Evolutionary conservation across 1,139 yeast species (phyloP).

Genomic region (Pichia sp.): DNA sequence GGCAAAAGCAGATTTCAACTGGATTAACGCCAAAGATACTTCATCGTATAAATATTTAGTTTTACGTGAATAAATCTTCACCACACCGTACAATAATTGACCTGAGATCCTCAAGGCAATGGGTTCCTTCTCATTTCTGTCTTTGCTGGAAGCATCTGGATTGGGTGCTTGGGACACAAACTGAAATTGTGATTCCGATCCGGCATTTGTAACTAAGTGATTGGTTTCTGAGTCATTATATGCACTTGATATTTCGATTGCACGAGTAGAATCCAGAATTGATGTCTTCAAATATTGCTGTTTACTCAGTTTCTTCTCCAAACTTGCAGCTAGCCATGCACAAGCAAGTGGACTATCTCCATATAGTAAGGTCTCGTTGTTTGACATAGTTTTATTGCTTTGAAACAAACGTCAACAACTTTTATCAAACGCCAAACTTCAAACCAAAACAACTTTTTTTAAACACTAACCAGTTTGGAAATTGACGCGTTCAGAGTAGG

Average conservation of each 20-base stretch:
- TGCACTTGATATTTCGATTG: conserved; percentile 26
- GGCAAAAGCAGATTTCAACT: conserved; percentile 66
- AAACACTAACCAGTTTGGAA: no score
- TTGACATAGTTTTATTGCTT: conserved; percentile 13
- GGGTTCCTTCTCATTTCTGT: conserved; percentile 29
- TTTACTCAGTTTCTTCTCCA: conserved; percentile 73
- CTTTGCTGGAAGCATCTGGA: not conserved
- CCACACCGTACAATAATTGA: conserved; percentile 81
- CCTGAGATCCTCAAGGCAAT: conserved; percentile 83
- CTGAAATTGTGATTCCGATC: conserved; percentile 6
- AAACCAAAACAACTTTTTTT: no score
- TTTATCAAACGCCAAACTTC: no score
- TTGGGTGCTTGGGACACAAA: conserved; percentile 4
- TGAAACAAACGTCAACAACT: not conserved
- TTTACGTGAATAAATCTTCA: conserved; percentile 78
- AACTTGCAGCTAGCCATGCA: conserved; percentile 90
- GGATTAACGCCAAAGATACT: conserved; percentile 68
- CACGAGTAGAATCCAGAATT: conserved; percentile 59
- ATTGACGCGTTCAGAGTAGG: no score
- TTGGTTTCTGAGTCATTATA: not conserved
- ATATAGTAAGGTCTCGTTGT: conserved; percentile 31
- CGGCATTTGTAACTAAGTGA: not conserved
- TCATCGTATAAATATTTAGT: conserved; percentile 82
- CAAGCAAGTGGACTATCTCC: conserved; percentile 81
- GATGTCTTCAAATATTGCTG: conserved; percentile 68